phyloP scores from a whole-genome alignment of 371 early-diverging fungal species.

The Synchytrium microbalum region DNA sequence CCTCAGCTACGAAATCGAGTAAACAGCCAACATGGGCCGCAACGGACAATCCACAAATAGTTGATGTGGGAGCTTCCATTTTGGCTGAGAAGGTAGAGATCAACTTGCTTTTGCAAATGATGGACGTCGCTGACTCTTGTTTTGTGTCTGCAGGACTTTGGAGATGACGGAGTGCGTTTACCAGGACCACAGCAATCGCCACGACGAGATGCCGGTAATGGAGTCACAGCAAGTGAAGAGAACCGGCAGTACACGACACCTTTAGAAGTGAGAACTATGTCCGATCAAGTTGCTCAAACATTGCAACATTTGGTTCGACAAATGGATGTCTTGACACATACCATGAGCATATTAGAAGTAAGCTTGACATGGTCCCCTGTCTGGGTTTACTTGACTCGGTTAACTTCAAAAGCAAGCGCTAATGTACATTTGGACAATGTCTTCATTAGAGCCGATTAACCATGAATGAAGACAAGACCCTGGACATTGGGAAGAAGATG shows the following conservation, averaged over 20 bases:
- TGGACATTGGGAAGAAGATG: constrained; percentile 3
- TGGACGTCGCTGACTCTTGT: constrained; percentile 4
- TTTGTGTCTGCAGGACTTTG: background rate
- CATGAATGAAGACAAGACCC: constrained; percentile 11
- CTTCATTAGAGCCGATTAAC: constrained; percentile 15
- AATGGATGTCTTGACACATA: constrained; percentile 43
- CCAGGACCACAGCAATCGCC: too few species aligned
- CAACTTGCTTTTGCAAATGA: background rate
- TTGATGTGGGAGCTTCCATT: constrained; percentile 27
- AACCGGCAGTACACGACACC: background rate
- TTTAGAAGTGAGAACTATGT: constrained; percentile 11
- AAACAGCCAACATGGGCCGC: background rate
- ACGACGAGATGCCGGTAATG: too few species aligned
- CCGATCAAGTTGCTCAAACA: constrained; percentile 31
- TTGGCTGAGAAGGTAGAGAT: constrained; percentile 13
- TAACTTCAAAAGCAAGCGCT: background rate
- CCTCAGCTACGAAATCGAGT: background rate
- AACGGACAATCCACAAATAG: constrained; percentile 19
- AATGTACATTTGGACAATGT: too few species aligned
- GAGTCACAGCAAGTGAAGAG: too few species aligned
- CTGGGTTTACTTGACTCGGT: background rate
- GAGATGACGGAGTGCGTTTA: too few species aligned
- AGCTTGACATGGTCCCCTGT: background rate
- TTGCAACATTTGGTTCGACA: constrained; percentile 36
- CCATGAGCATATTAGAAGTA: constrained; percentile 45